Base-by-base conservation (phyloP, 2,329 filamentous ascomycete genomes). In the Clonostachys byssicola region DNA sequence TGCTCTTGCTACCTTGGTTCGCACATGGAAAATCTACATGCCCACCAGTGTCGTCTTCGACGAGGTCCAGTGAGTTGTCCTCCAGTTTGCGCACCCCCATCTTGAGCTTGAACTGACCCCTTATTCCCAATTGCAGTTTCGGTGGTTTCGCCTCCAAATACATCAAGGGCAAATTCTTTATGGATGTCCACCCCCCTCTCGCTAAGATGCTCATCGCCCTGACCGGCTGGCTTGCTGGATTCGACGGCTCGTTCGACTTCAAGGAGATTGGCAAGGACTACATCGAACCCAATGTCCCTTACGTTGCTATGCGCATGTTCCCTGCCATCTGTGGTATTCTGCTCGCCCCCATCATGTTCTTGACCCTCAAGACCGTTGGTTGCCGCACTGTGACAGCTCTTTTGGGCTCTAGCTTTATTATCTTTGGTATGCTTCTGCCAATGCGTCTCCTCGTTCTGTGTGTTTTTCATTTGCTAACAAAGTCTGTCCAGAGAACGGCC, bases 181-280 rank as follows among this genome's bases (percentile, higher is more conserved):
- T 99, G 94, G 94, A 99, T 65, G 94, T 99, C n/a, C 94, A 99
- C 65, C 94, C 94, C 34, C 94, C 94, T 42, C 79, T 99, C 51
- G 94, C 94, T 55, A 99, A 99, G 76, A 83, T 99, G 64, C 84
- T 99, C 56, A 92, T 99, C 60, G 95, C 94, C 45, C 81, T 99
- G 51, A 91, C 92, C 53, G 94, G 92, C 57, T 99, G 88, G 85
- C 71, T 96, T 53, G 94, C 92, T 59, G 94, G 94, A 46, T 99
- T 97, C 67, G 82, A 96, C 63, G 94, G 94, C 54, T 79, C 90
- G 53, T 99, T 99, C 65, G 94, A 97, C 68, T 99, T 99, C 77
- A 99, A 97, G 76, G 92, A 99, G 58, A 99, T 99, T 70, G 94
- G 94, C 68, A 96, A 97, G 74, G 94, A 99, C 68, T 99, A 99